These are phyloP conservation scores for Pseudogymnoascus pannorum DNA, from an alignment of 2,329 filamentous ascomycete species.

Conservation along the genomic window DNA sequence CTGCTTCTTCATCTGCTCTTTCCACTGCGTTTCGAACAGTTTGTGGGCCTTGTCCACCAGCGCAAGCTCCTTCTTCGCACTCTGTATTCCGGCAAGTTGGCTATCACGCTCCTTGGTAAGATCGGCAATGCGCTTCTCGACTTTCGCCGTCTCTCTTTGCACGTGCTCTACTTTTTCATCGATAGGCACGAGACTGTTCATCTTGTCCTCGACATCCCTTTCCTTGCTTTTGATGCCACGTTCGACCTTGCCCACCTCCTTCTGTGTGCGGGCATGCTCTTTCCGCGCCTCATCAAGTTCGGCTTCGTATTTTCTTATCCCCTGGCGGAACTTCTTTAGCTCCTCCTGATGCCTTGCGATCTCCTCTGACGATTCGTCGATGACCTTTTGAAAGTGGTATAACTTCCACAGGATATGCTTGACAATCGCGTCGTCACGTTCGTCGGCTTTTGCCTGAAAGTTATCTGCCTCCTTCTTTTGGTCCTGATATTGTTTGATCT, in stretches of 20 bases:
- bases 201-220: slow-evolving; percentile 76
- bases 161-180: slow-evolving; percentile 86
- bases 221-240: slow-evolving; percentile 79
- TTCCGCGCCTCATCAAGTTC: slow-evolving; percentile 73
- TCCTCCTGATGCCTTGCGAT: slow-evolving; percentile 94
- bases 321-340: slow-evolving; percentile 83
- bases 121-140: slow-evolving; percentile 59
- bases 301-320: slow-evolving; percentile 75
- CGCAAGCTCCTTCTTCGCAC: slow-evolving; percentile 71
- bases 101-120: slow-evolving; percentile 70
- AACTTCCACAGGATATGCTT: slow-evolving; percentile 95
- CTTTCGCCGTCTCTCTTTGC: slow-evolving; percentile 59
- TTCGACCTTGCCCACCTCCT: slow-evolving; percentile 75
- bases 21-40: slow-evolving; percentile 82
- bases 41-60: slow-evolving; percentile 84
- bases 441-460: slow-evolving; percentile 82
- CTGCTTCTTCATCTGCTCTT: slow-evolving; percentile 75
- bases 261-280: slow-evolving; percentile 70
- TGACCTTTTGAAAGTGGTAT: slow-evolving; percentile 87
- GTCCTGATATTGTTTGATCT: slow-evolving; percentile 96
- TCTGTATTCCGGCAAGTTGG: slow-evolving; percentile 60
- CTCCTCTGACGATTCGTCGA: slow-evolving; percentile 82
- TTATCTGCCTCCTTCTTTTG: slow-evolving; percentile 94
- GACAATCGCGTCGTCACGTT: slow-evolving; percentile 84
- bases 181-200: slow-evolving; percentile 79